Conservation (phyloP, 139 green algal genomes). For the Haematococcus lacustris region DNA sequence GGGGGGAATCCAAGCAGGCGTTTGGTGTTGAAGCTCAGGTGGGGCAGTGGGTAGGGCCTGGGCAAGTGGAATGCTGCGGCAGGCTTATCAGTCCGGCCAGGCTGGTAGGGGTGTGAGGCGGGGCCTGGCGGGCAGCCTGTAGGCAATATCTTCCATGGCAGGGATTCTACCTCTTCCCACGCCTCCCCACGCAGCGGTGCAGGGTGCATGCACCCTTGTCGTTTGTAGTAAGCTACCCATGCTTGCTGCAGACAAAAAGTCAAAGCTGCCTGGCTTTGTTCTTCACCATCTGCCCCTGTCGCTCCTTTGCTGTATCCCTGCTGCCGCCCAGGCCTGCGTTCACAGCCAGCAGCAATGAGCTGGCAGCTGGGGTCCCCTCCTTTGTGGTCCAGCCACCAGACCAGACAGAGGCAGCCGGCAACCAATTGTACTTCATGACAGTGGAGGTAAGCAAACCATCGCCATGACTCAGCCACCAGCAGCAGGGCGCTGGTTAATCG, state of each 20-base stretch:
- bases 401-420: not conserved
- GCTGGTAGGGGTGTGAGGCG: no score
- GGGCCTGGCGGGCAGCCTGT: no score
- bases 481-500: not conserved
- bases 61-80: not conserved
- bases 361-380: not conserved
- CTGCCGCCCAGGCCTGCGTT: not conserved
- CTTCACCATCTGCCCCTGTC: not conserved
- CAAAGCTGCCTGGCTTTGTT: no score
- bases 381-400: not conserved
- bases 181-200: no score
- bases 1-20: not conserved
- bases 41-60: not conserved
- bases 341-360: not conserved
- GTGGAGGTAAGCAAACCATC: not conserved
- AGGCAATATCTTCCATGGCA: no score
- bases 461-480: not conserved
- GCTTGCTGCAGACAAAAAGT: no score
- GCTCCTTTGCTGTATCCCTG: no score
- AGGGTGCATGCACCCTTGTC: no score
- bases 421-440: conserved; percentile 2
- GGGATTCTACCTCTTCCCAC: no score
- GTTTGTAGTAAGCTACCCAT: no score
- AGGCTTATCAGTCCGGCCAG: not conserved
- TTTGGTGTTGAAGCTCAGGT: conserved; percentile 1